Conservation (phyloP, 2,329 filamentous ascomycete species). For the Trichoderma simmonsii region DNA sequence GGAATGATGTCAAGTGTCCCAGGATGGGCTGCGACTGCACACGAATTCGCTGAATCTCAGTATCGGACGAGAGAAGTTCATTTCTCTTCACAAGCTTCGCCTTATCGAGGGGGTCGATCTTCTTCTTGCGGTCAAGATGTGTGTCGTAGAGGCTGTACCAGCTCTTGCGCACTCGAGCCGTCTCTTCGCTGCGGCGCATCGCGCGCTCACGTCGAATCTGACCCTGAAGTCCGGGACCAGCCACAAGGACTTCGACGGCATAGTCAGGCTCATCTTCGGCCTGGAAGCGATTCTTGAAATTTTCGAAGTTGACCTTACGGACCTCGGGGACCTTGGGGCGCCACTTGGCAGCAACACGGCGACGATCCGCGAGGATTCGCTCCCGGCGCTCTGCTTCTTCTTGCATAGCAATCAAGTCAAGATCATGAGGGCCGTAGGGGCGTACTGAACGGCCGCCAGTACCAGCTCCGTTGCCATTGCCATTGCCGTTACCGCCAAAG, state of each 20-base stretch:
- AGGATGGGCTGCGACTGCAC: conserved; percentile 42
- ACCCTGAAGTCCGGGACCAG: conserved; percentile 31
- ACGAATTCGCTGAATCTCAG: conserved; percentile 36
- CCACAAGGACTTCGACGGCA: conserved; percentile 40
- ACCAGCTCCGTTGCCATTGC: neutral
- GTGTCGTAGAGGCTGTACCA: conserved; percentile 24
- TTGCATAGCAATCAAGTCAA: conserved; percentile 31
- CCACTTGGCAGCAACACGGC: conserved; percentile 38
- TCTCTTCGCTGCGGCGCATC: conserved; percentile 35
- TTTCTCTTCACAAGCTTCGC: conserved; percentile 25
- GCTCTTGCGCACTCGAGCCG: conserved; percentile 34
- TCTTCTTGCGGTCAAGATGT: conserved; percentile 1
- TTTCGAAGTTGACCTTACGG: conserved; percentile 42
- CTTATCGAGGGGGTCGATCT: conserved; percentile 23
- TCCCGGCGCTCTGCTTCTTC: conserved; percentile 38
- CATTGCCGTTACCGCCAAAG: neutral
- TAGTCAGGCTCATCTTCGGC: conserved; percentile 35
- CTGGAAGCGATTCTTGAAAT: conserved; percentile 43
- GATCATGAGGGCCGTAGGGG: conserved; percentile 28
- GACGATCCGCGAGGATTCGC: conserved; percentile 35
- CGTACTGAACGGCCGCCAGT: conserved; percentile 15
- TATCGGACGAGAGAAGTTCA: conserved; percentile 26
- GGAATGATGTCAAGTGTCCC: conserved; percentile 36
- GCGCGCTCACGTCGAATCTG: conserved; percentile 41
- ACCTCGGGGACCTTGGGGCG: conserved; percentile 40